Conservation (phyloP, 305 asterid species). For the Coffea humblotiana region DNA sequence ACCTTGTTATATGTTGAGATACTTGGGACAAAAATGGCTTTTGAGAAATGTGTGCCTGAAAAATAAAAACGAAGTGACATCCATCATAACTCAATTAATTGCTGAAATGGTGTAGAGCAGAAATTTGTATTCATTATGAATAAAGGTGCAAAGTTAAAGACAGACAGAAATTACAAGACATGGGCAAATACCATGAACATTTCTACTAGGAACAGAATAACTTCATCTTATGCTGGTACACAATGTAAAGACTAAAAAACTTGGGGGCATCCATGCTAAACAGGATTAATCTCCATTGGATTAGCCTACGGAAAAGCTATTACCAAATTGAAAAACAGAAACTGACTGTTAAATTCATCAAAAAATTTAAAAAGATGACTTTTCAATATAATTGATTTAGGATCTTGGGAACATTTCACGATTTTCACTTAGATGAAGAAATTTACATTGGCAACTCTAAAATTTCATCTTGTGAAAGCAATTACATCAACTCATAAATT, state of each 20-base stretch:
- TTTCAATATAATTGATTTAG: neutral
- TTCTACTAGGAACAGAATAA: neutral
- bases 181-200: neutral
- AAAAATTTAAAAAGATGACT: neutral
- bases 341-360: neutral
- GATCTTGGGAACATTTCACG: neutral
- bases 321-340: neutral
- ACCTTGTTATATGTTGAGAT: constrained; percentile 77
- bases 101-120: neutral
- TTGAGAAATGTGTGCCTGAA: constrained; percentile 66
- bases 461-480: neutral
- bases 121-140: neutral
- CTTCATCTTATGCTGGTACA: neutral
- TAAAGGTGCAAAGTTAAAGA: neutral
- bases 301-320: neutral
- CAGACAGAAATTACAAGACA: neutral
- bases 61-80: constrained; percentile 13
- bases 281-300: neutral
- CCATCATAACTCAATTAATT: neutral
- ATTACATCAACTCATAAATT: too few species aligned
- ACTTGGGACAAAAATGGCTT: constrained; percentile 83
- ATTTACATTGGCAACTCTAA: neutral
- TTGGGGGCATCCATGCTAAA: neutral
- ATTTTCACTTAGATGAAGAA: neutral
- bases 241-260: neutral